These are phyloP conservation scores for Zarea fungicola DNA, from an alignment of 2,329 filamentous ascomycete genomes.

Conservation along the genomic window DNA sequence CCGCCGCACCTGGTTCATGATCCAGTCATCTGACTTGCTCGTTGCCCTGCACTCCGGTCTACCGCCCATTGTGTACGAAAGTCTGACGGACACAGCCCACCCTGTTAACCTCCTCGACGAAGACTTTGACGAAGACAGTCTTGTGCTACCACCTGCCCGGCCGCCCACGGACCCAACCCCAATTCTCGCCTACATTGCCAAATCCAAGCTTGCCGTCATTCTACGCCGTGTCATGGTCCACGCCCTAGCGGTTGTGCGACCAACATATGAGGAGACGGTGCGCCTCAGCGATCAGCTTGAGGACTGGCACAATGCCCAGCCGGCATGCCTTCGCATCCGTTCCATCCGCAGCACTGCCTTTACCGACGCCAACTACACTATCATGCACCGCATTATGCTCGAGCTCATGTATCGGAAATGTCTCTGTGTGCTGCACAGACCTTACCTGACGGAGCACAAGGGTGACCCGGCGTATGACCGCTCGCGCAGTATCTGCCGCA, in stretches of 20 bases:
- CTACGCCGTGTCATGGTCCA: slow-evolving; percentile 39
- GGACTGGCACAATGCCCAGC: slow-evolving; percentile 30
- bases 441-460: slow-evolving; percentile 37
- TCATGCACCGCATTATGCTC: slow-evolving; percentile 44
- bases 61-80: slow-evolving; percentile 43
- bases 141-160: slow-evolving; percentile 37
- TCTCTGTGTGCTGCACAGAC: slow-evolving; percentile 45
- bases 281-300: slow-evolving; percentile 37
- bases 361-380: slow-evolving; percentile 38
- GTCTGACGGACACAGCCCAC: slow-evolving; percentile 40
- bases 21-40: slow-evolving; percentile 42
- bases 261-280: slow-evolving; percentile 30
- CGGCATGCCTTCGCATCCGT: slow-evolving; percentile 34
- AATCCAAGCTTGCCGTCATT: slow-evolving; percentile 38
- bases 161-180: slow-evolving; percentile 39
- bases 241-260: slow-evolving; percentile 32
- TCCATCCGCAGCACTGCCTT: slow-evolving; percentile 39
- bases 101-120: slow-evolving; percentile 44
- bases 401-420: slow-evolving; percentile 44
- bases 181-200: slow-evolving; percentile 37
- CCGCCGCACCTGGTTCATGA: slow-evolving; percentile 43
- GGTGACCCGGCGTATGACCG: slow-evolving; percentile 31
- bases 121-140: slow-evolving; percentile 45
- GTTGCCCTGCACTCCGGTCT: slow-evolving; percentile 50
- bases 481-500: slow-evolving; percentile 38